Evolutionary conservation across 2,329 filamentous ascomycete species (phyloP).

Genomic region (Phoma sp.): DNA sequence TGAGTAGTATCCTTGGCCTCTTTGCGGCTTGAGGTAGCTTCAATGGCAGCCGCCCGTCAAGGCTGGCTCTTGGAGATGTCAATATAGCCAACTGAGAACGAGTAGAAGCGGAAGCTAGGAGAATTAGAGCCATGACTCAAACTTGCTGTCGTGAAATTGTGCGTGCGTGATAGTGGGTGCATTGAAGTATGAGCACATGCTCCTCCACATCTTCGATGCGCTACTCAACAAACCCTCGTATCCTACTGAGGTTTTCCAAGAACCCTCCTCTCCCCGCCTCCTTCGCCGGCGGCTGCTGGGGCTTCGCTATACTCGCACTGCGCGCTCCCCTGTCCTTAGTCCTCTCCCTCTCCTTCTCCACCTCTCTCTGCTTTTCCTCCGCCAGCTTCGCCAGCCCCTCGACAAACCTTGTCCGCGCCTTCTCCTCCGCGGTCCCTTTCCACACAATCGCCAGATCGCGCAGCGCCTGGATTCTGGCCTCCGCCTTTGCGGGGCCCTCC

Average conservation of each 20-base stretch:
- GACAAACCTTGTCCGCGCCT: constrained; percentile 79
- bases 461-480: constrained; percentile 75
- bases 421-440: constrained; percentile 96
- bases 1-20: constrained; percentile 8
- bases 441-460: constrained; percentile 80
- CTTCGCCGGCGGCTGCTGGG: constrained; percentile 17
- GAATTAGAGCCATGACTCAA: not conserved
- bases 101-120: constrained; percentile 15
- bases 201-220: not conserved
- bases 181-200: no score
- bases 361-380: constrained; percentile 68
- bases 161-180: no score
- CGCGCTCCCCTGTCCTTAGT: constrained; percentile 23
- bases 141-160: no score
- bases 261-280: constrained; percentile 43
- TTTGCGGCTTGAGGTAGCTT: constrained; percentile 27
- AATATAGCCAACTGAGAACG: constrained; percentile 26
- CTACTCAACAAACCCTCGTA: constrained; percentile 44
- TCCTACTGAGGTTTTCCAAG: constrained; percentile 48
- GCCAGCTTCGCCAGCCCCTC: constrained; percentile 81
- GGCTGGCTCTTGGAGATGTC: constrained; percentile 26
- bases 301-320: constrained; percentile 32
- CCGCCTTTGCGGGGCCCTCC: constrained; percentile 75
- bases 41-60: constrained; percentile 24
- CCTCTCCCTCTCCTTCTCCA: constrained; percentile 49